These are phyloP conservation scores for Cyclospora cayetanensis DNA, from an alignment of 169 alveolate species.

Conservation along the genomic window DNA sequence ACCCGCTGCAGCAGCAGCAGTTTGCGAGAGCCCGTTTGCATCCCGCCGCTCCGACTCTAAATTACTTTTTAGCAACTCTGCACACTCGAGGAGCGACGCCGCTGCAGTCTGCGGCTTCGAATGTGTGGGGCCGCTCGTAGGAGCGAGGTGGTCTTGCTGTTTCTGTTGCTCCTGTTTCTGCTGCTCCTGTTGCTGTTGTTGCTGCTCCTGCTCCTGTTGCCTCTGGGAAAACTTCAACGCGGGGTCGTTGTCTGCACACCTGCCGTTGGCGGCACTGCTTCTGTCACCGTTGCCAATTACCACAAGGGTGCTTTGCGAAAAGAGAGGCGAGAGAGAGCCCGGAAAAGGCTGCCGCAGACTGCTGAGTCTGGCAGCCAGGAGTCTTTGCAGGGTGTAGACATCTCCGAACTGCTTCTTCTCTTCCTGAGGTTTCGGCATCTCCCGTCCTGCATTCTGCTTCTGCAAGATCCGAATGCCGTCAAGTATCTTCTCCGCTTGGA, in stretches of 20 bases:
- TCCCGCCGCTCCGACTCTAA: not conserved
- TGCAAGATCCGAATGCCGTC: not conserved
- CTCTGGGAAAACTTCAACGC: too few species aligned
- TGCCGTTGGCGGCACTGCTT: not conserved
- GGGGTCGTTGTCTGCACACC: not conserved
- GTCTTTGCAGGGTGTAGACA: not conserved
- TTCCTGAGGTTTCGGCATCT: too few species aligned
- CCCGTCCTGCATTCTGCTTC: slow-evolving; percentile 33
- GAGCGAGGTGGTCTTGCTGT: not conserved
- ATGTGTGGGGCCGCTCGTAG: not conserved
- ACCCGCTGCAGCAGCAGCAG: slow-evolving; percentile 34
- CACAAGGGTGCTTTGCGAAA: slow-evolving; percentile 1
- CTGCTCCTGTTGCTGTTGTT: slow-evolving; percentile 22
- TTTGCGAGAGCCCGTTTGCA: not conserved
- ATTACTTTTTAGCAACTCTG: not conserved
- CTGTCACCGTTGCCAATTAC: not conserved
- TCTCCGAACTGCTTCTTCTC: not conserved
- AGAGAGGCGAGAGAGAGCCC: not conserved
- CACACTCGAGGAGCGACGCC: not conserved
- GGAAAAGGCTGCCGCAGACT: slow-evolving; percentile 21
- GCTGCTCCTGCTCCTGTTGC: not conserved
- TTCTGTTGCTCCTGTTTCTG: not conserved
- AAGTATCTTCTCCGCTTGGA: not conserved
- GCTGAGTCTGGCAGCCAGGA: not conserved
- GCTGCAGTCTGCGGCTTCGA: not conserved